Evolutionary conservation across 441 rosid genomes (phyloP).

Genomic region (Bocquillonia castaneifolia): DNA sequence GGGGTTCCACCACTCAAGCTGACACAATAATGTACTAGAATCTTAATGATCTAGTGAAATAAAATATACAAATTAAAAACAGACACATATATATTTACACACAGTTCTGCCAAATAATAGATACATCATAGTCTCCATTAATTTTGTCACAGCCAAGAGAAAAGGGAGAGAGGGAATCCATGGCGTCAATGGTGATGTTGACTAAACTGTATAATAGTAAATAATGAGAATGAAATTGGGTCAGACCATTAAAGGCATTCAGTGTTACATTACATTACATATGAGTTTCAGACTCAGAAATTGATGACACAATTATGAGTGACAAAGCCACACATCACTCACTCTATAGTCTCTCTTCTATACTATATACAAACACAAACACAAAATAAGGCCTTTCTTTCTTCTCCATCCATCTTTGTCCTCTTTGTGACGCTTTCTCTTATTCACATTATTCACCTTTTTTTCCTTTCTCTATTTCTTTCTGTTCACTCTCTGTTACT

Average conservation of each 20-base stretch:
- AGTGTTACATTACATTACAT: slow-evolving; percentile 40
- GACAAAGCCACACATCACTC: slow-evolving; percentile 17
- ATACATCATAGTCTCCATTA: slow-evolving; percentile 19
- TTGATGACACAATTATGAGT: slow-evolving; percentile 35
- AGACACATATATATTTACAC: background rate
- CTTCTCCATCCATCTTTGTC: background rate
- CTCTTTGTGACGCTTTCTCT: slow-evolving; percentile 16
- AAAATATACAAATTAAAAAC: background rate
- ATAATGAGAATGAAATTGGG: slow-evolving; percentile 20
- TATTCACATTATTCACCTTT: slow-evolving; percentile 25
- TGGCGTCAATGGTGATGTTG: slow-evolving; percentile 60
- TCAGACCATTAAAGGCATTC: slow-evolving; percentile 38
- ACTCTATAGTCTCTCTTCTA: too few relatives aligned
- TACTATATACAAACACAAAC: slow-evolving; percentile 10
- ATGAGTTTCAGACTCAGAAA: slow-evolving; percentile 39
- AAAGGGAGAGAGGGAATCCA: slow-evolving; percentile 27
- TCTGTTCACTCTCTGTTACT: background rate
- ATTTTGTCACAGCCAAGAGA: slow-evolving; percentile 24
- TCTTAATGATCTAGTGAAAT: slow-evolving; percentile 3
- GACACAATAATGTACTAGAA: slow-evolving; percentile 20
- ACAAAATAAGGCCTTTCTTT: background rate
- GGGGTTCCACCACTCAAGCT: slow-evolving; percentile 26
- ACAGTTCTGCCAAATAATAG: slow-evolving; percentile 15
- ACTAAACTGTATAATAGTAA: slow-evolving; percentile 38
- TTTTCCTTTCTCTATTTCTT: slow-evolving; percentile 3